Percentiles rank a stretch among this genome's conserved stretches.
Evolutionary conservation across 129 eudicot genomes (phyloP).

Genomic region (Calendula officinalis): DNA sequence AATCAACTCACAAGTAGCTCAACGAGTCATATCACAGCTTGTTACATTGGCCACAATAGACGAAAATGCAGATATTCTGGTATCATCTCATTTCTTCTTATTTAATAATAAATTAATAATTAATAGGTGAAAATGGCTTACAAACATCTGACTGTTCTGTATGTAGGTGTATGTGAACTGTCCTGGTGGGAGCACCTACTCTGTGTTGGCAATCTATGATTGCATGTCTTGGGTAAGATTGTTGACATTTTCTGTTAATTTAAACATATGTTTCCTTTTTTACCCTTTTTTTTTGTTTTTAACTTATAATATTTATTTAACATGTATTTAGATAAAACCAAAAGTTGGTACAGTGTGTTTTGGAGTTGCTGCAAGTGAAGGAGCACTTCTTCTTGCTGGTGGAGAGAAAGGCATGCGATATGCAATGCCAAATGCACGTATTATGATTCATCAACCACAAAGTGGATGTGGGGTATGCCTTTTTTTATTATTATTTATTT

Average conservation of each 20-base stretch:
- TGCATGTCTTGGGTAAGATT: constrained; percentile 89
- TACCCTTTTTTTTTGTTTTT: not conserved
- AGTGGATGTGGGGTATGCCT: constrained; percentile 84
- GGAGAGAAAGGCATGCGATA: constrained; percentile 98
- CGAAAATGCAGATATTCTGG: constrained; percentile 88
- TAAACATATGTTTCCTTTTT: not conserved
- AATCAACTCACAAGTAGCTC: constrained; percentile 71
- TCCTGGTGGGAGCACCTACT: constrained; percentile 57
- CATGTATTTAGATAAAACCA: constrained; percentile 69
- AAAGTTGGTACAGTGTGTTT: constrained; percentile 96
- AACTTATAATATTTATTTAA: not conserved
- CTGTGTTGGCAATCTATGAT: constrained; percentile 89
- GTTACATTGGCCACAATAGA: constrained; percentile 92
- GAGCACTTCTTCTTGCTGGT: constrained; percentile 94
- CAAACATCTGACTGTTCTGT: not conserved
- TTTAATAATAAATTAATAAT: no score
- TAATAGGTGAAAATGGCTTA: not conserved
- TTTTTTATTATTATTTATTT: not conserved
- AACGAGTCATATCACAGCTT: constrained; percentile 91
- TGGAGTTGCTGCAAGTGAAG: constrained; percentile 91
- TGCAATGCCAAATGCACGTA: constrained; percentile 96
- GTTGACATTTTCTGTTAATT: not conserved
- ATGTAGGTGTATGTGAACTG: constrained; percentile 75
- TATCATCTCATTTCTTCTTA: constrained; percentile 22
- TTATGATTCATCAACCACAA: constrained; percentile 95